A percentile compares a stretch with the other conserved stretches of the same genome.
These are phyloP conservation scores for Cercospora nicotianae DNA, from an alignment of 2,329 filamentous ascomycete species.

Conservation along the genomic window DNA sequence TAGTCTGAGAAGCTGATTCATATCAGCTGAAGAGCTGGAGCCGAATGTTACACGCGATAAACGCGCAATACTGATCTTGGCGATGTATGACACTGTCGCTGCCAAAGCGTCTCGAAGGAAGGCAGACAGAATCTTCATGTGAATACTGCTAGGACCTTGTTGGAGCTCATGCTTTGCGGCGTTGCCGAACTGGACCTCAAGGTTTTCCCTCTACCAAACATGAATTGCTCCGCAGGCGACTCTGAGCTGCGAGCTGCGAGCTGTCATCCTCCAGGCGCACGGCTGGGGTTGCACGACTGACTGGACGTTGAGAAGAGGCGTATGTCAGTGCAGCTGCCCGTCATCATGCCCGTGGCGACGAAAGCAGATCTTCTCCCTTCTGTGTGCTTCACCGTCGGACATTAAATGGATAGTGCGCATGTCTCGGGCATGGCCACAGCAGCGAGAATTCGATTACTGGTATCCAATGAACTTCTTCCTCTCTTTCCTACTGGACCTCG, in stretches of 20 bases:
- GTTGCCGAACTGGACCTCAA: conserved; percentile 7
- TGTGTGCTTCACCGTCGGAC: conserved; percentile 20
- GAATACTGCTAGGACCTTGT: neutral
- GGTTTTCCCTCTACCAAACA: conserved; percentile 4
- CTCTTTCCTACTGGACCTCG: neutral
- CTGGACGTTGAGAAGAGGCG: conserved; percentile 30
- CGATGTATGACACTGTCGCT: neutral
- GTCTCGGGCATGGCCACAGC: conserved; percentile 11
- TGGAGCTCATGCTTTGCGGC: neutral
- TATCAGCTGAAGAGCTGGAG: conserved; percentile 7
- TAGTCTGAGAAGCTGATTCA: neutral
- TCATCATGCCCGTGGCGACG: conserved; percentile 23
- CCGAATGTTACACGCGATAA: conserved; percentile 6
- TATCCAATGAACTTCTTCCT: conserved; percentile 24
- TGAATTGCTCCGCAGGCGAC: neutral
- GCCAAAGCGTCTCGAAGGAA: neutral
- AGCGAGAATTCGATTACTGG: conserved; percentile 22
- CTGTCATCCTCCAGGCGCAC: conserved; percentile 16
- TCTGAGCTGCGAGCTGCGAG: neutral
- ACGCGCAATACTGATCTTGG: neutral
- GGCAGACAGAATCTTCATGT: neutral
- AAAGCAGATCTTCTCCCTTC: conserved; percentile 24
- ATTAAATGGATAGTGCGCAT: conserved; percentile 5
- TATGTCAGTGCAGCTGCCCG: conserved; percentile 33
- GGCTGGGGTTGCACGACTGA: conserved; percentile 12